Evolutionary conservation across 768 basidiomycete genomes (phyloP).

Genomic region (Mycena galopus): DNA sequence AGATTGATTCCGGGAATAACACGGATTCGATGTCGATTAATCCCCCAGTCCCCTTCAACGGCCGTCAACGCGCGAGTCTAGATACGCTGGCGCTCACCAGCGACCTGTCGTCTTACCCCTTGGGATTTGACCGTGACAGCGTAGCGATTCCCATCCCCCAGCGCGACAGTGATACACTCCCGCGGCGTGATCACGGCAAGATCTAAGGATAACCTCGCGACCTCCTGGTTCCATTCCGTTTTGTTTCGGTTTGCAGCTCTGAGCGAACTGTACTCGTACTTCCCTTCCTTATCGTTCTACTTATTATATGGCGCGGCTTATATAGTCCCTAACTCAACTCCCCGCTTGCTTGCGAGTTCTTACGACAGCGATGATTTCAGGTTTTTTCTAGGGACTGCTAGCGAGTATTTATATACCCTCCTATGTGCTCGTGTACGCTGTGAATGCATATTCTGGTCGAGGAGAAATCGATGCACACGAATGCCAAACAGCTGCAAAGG

Average conservation of each 20-base stretch:
- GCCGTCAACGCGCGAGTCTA: slow-evolving; percentile 81
- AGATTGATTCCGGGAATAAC: slow-evolving; percentile 74
- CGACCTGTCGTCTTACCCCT: slow-evolving; percentile 87
- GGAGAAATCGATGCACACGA: background rate
- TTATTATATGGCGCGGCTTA: slow-evolving; percentile 31
- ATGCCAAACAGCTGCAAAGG: background rate
- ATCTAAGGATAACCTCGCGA: slow-evolving; percentile 19
- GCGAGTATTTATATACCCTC: slow-evolving; percentile 35
- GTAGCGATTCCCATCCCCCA: slow-evolving; percentile 44
- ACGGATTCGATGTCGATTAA: slow-evolving; percentile 47
- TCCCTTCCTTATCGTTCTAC: slow-evolving; percentile 38
- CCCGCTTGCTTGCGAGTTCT: slow-evolving; percentile 32
- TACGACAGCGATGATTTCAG: slow-evolving; percentile 33
- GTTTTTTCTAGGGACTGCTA: slow-evolving; percentile 29
- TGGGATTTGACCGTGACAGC: slow-evolving; percentile 75
- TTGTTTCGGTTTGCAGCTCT: slow-evolving; percentile 28
- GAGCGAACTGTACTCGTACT: slow-evolving; percentile 32
- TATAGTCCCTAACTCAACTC: slow-evolving; percentile 18
- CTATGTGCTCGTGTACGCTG: slow-evolving; percentile 1
- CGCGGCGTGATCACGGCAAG: slow-evolving; percentile 34
- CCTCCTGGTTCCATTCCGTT: slow-evolving; percentile 24
- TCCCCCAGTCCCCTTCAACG: slow-evolving; percentile 54
- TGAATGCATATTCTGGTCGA: slow-evolving; percentile 19
- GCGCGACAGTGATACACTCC: slow-evolving; percentile 37
- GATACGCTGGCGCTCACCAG: slow-evolving; percentile 88